Conservation (phyloP, 2,329 filamentous ascomycete genomes). For the Cladosporium sp. region DNA sequence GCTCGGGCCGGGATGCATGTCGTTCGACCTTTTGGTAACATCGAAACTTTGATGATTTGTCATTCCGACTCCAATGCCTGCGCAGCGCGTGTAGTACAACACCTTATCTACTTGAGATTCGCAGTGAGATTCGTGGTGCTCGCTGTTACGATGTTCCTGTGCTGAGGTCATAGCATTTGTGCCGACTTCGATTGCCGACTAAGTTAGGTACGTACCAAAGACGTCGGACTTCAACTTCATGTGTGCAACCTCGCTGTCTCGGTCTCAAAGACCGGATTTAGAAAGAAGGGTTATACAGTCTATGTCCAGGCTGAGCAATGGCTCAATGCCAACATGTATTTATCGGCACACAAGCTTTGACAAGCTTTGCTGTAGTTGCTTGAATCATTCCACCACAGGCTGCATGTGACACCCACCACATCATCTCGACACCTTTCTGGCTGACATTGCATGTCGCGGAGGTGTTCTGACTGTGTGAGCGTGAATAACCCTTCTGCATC, state of each 20-base stretch:
- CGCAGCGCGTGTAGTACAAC: background rate
- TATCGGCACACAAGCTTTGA: background rate
- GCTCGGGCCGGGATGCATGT: slow-evolving; percentile 7
- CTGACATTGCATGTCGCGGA: background rate
- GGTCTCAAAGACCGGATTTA: background rate
- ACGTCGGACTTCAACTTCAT: background rate
- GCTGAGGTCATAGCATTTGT: background rate
- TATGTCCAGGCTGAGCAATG: background rate
- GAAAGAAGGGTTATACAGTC: background rate
- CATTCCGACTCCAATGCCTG: background rate
- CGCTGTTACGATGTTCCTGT: background rate
- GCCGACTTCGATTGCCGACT: background rate
- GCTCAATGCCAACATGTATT: background rate
- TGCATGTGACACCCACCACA: background rate
- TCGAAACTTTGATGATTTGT: slow-evolving; percentile 3
- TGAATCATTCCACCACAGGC: background rate
- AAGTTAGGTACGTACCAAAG: background rate
- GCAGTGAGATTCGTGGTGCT: background rate
- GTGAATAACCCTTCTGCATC: background rate
- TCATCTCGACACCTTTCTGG: background rate
- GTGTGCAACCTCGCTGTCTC: background rate
- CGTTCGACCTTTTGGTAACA: background rate
- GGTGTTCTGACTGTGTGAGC: background rate
- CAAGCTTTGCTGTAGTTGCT: background rate
- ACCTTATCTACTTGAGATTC: background rate